Base-by-base conservation (phyloP, 345 rosid species). In the Syzygium aqueum region DNA sequence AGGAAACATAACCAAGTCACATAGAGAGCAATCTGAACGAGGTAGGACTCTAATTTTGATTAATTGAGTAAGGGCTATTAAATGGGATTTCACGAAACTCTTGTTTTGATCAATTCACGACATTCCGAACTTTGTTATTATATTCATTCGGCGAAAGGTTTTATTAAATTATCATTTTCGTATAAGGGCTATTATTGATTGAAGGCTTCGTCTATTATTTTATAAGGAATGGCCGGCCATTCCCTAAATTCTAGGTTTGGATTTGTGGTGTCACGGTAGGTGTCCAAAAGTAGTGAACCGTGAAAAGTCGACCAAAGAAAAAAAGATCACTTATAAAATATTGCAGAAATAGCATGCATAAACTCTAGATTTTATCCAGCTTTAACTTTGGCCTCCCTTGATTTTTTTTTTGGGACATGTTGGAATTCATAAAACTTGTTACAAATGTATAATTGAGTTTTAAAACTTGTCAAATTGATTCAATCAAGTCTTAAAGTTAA, bases 1-100 rank as follows among this genome's bases (percentile, higher is more conserved):
- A 61, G 11, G 73, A n/a, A 13, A 61, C 73, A 0, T 0, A 0
- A 13, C 0, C 14, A 0, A n/a, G 30, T n/a, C 73, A 6, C 19
- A 2, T 0, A 61, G 17, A 51, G 53, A 51, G 5, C 15, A 51
- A 51, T 51, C 6, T 5, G 19, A 52, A 52, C 15, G 19, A 1
- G 6, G 2, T 7, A 2, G 10, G 77, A 8, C 10, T 3, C 3
- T 15, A 2, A 63, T n/a, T 28, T 28, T 3, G 37, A 14, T 63
- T 15, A 63, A 10, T 28, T 2, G 0, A 63, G 77, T 2, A 15
- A 63, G 9, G 40, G 37, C 37, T 63, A 63, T 28, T 28, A 63
- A 61, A 28, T 28, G 77, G 37, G 1, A 52, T 52, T 16, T n/a
- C 1, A 63, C 15, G 77, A 63, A 63, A 28, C 0, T 28, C 77